Conservation (phyloP, 2,329 filamentous ascomycete genomes). For the Corinectria fuckeliana region DNA sequence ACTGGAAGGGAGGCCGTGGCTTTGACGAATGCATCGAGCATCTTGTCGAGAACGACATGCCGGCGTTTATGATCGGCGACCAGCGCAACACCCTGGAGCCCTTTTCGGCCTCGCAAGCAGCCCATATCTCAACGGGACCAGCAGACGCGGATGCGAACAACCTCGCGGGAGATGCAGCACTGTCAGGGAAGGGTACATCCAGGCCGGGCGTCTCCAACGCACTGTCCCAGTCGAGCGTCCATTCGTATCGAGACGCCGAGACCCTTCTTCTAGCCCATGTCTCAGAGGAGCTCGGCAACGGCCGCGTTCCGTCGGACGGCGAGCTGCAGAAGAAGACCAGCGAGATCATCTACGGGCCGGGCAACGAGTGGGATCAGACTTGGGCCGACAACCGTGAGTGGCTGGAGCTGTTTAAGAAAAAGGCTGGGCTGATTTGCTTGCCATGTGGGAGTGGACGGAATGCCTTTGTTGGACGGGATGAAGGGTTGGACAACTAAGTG, state of each 20-base stretch:
- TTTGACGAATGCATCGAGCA: conserved; percentile 2
- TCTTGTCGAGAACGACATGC: conserved; percentile 10
- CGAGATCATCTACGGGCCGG: conserved; percentile 6
- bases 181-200: background rate
- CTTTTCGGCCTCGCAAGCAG: conserved; percentile 2
- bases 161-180: background rate
- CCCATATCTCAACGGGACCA: too few relatives aligned
- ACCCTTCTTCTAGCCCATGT: background rate
- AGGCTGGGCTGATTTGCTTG: conserved; percentile 7
- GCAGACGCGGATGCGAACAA: background rate
- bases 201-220: background rate
- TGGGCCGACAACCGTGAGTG: conserved; percentile 8
- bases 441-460: conserved; percentile 1
- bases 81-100: conserved; percentile 8
- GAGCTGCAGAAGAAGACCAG: conserved; percentile 4
- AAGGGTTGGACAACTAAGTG: background rate
- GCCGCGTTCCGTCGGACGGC: conserved; percentile 4
- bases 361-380: conserved; percentile 12
- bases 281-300: background rate
- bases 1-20: conserved; percentile 6
- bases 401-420: conserved; percentile 6
- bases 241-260: conserved; percentile 8
- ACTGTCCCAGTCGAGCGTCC: background rate
- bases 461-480: conserved; percentile 1
- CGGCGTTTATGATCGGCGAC: conserved; percentile 3